Conservation (phyloP, 148 eudicot genomes). For the Vaccinium macrocarpon region DNA sequence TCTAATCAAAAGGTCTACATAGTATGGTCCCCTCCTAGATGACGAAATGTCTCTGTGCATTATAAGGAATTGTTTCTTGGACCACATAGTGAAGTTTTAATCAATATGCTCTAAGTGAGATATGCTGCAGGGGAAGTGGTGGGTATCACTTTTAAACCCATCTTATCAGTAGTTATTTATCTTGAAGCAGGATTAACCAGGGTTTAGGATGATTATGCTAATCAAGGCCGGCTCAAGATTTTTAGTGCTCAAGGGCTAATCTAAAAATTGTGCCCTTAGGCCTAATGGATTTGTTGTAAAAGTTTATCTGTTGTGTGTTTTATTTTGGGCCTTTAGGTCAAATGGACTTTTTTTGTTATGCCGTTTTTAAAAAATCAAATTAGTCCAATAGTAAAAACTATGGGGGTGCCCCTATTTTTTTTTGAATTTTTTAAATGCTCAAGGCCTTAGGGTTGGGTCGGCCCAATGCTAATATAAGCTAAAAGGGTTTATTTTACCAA, state of each 20-base stretch:
- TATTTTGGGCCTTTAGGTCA: too few species aligned
- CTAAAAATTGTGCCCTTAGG: background rate
- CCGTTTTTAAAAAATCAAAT: too few species aligned
- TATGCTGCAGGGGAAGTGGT: background rate
- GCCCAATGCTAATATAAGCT: background rate
- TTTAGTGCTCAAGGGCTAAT: background rate
- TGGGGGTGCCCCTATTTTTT: too few species aligned
- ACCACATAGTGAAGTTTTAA: background rate
- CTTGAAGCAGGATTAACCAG: background rate
- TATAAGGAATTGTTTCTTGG: background rate
- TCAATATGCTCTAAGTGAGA: background rate
- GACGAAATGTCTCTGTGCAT: background rate
- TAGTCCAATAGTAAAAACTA: too few species aligned
- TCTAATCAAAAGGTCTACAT: background rate
- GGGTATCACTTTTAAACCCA: background rate
- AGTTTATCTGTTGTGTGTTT: too few species aligned
- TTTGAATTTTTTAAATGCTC: too few species aligned
- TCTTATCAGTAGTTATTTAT: too few species aligned
- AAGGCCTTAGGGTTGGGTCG: too few species aligned
- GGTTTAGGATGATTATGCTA: background rate
- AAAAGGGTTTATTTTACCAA: background rate
- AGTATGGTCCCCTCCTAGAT: background rate
- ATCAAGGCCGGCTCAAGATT: background rate
- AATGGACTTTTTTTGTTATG: too few species aligned
- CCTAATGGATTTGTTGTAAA: too few species aligned